Conservation (phyloP, 2,329 filamentous ascomycete genomes). For the Geosmithia putterillii region DNA sequence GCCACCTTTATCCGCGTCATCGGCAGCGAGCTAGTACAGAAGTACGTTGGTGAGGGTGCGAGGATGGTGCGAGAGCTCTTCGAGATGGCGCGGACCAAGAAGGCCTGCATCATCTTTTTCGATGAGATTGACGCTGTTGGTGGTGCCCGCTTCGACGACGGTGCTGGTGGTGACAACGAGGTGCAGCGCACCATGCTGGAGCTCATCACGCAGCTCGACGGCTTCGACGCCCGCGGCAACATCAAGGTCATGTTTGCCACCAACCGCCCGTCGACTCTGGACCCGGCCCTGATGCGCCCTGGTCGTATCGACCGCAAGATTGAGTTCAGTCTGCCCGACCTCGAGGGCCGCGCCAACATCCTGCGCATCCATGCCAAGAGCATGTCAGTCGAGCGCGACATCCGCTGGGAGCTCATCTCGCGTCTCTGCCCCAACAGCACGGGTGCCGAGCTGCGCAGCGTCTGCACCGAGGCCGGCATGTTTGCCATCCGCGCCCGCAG, state of each 20-base stretch:
- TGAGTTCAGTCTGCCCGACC: constrained; percentile 92
- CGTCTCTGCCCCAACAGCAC: constrained; percentile 95
- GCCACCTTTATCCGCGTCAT: constrained; percentile 98
- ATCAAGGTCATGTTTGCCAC: constrained; percentile 99
- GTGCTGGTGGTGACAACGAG: constrained; percentile 93
- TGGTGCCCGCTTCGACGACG: constrained; percentile 91
- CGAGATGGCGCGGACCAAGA: constrained; percentile 99
- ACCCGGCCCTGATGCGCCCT: constrained; percentile 93
- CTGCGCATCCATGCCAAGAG: constrained; percentile 97
- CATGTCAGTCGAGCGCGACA: constrained; percentile 98
- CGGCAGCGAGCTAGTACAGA: constrained; percentile 93
- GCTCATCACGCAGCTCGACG: constrained; percentile 90
- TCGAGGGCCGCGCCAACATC: constrained; percentile 95
- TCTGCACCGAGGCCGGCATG: constrained; percentile 97
- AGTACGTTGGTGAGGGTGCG: constrained; percentile 96
- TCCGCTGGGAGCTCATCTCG: constrained; percentile 97
- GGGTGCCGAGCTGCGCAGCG: constrained; percentile 87
- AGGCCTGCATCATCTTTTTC: constrained; percentile 96
- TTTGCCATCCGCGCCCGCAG: constrained; percentile 88
- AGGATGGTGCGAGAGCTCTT: constrained; percentile 98
- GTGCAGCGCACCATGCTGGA: constrained; percentile 98
- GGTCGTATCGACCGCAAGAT: constrained; percentile 98
- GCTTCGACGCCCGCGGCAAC: constrained; percentile 91
- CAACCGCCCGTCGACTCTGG: constrained; percentile 88
- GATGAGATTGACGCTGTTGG: constrained; percentile 97